Base-by-base conservation (phyloP, 2,329 filamentous ascomycete species). In the Phaeomoniella chlamydospora region DNA sequence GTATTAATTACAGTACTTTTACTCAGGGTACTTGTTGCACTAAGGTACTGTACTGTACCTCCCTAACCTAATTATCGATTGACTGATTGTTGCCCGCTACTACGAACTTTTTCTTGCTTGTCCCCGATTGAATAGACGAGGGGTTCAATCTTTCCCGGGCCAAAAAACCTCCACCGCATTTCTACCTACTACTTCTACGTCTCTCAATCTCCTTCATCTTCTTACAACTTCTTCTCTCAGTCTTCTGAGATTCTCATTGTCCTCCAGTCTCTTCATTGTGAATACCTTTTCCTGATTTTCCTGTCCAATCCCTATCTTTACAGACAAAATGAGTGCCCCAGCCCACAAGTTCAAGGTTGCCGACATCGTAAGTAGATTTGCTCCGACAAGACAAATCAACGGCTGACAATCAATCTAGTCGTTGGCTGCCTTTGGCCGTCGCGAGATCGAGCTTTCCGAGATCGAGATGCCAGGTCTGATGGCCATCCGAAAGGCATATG, bases 381-480 rank as follows among this genome's bases (percentile, higher is more conserved):
- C 19, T 22, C 40, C 46, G 37, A 52, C 43, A 19, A 32, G 16
- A 26, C 15, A 5, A 31, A 3, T 18, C 11, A 29, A 31, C 31
- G 34, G 35, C 29, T 17, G 18, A 22, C 5, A 10, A 30, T 16
- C 16, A 29, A 34, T 13, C 33, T 41, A 67, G 64, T 84, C 81
- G 61, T 80, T 96, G 61, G 88, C 90, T 59, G 90, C 90, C 65
- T 96, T 98, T 60, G 90, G 90, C 67, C 87, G 90, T 69, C 87
- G 88, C 67, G 90, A 98, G 78, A 94, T 98, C 57, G 87, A 94
- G 68, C 77, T 96, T 59, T 87, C 90, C 55, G 88, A 96, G 65
- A 72, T 84, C 59, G 80, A 86, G 73, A 94, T 94, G 87, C 87
- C 88, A 48, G 88, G 90, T 77, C 78, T 98, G 52, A 93, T 98